A percentile compares a stretch with the other conserved stretches of the same genome.
These are phyloP conservation scores for Zoysia pacifica DNA, from an alignment of 176 grass and related monocot species.

Conservation along the genomic window DNA sequence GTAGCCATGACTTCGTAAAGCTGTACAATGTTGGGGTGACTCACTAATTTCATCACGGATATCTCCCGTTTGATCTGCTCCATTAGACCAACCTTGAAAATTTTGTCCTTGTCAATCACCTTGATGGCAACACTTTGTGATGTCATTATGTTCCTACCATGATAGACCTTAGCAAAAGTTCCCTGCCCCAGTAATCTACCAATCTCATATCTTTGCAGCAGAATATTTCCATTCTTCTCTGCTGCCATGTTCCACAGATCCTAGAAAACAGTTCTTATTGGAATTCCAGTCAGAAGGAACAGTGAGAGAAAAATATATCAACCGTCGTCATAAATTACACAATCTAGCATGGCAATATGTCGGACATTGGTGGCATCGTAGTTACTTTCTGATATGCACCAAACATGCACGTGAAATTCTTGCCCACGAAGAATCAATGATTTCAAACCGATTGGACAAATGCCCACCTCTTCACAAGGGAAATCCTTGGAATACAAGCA, in stretches of 20 bases:
- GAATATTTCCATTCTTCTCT: slow-evolving; percentile 18
- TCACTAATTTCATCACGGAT: slow-evolving; percentile 43
- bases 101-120: slow-evolving; percentile 37
- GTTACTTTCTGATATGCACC: slow-evolving; percentile 23
- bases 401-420: slow-evolving; percentile 32
- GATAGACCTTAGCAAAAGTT: slow-evolving; percentile 42
- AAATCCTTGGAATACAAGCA: slow-evolving; percentile 37
- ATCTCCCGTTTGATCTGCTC: slow-evolving; percentile 40
- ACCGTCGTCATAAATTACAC: slow-evolving; percentile 39
- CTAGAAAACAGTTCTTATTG: neutral
- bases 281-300: neutral
- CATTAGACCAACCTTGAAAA: slow-evolving; percentile 36
- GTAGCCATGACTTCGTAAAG: slow-evolving; percentile 44
- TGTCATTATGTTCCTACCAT: slow-evolving; percentile 27
- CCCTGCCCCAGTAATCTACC: slow-evolving; percentile 39
- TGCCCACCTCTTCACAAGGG: slow-evolving; percentile 17
- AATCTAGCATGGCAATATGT: slow-evolving; percentile 28
- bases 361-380: slow-evolving; percentile 9
- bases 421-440: slow-evolving; percentile 37
- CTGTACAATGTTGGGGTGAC: slow-evolving; percentile 34
- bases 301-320: slow-evolving; percentile 7
- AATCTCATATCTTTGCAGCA: slow-evolving; percentile 33
- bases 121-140: slow-evolving; percentile 34
- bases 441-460: slow-evolving; percentile 25
- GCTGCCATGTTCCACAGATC: neutral